These are phyloP conservation scores for Ichthyophthirius multifiliis DNA, from an alignment of 169 alveolate genomes.

Conservation along the genomic window DNA sequence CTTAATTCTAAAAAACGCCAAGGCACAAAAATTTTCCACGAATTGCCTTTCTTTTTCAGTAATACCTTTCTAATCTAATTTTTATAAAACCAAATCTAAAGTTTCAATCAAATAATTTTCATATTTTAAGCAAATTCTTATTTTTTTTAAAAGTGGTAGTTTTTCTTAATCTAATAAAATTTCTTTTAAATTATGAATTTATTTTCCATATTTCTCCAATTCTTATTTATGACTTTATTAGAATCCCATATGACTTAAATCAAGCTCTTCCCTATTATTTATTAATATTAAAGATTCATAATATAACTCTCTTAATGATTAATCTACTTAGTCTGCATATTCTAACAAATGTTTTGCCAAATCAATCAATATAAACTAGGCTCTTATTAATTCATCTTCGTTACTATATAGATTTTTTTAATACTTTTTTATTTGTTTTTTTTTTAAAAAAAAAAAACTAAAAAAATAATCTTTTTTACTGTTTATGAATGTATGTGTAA, in stretches of 20 bases:
- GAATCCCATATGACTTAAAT: neutral
- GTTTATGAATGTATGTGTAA: neutral
- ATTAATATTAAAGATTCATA: neutral
- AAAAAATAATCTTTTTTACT: neutral
- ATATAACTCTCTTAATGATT: neutral
- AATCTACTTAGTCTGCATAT: conserved; percentile 11
- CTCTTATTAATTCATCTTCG: neutral
- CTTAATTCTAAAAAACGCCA: conserved; percentile 65
- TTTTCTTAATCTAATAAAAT: neutral
- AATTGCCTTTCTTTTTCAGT: conserved; percentile 53
- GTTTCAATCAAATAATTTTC: neutral
- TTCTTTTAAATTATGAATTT: neutral
- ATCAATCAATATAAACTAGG: neutral
- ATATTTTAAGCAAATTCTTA: neutral
- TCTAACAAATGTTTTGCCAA: neutral
- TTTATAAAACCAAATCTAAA: neutral
- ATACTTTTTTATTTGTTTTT: neutral
- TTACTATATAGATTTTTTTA: neutral
- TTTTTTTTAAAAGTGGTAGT: neutral
- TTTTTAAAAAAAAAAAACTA: neutral
- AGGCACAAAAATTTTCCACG: conserved; percentile 49
- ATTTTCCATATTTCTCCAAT: neutral
- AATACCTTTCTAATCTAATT: conserved; percentile 11
- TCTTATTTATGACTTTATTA: neutral
- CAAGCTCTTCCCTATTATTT: conserved; percentile 2